phyloP scores from a whole-genome alignment of 1,139 yeast species.

The Debaryomyces sp. region DNA sequence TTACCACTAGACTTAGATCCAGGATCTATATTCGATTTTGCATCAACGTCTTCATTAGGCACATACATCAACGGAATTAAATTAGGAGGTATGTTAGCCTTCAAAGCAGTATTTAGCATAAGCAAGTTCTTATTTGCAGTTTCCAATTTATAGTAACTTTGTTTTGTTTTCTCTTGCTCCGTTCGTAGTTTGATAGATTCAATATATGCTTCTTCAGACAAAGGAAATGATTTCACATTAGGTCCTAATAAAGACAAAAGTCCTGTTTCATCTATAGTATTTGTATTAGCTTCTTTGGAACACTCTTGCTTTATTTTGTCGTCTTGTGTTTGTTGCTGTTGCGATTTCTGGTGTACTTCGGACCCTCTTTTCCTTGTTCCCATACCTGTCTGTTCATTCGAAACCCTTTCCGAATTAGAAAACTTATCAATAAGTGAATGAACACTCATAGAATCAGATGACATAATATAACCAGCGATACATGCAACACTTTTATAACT shows the following conservation, averaged over 20 bases:
- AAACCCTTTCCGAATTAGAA: slow-evolving; percentile 10
- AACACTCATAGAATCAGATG: slow-evolving; percentile 30
- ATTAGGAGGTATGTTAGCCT: slow-evolving; percentile 66
- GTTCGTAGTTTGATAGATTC: slow-evolving; percentile 65
- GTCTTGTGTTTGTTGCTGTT: slow-evolving; percentile 2
- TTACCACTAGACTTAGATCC: neutral
- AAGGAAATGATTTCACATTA: slow-evolving; percentile 56
- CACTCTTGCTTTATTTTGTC: neutral
- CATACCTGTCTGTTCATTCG: slow-evolving; percentile 1
- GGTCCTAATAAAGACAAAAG: slow-evolving; percentile 53
- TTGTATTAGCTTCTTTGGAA: neutral
- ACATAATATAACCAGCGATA: slow-evolving; percentile 8
- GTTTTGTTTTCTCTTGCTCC: slow-evolving; percentile 85
- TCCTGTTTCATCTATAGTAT: slow-evolving; percentile 17
- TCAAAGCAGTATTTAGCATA: slow-evolving; percentile 62
- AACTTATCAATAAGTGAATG: slow-evolving; percentile 28
- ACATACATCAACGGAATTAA: slow-evolving; percentile 68
- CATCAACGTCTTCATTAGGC: slow-evolving; percentile 15
- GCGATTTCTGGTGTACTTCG: slow-evolving; percentile 7
- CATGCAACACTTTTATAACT: neutral
- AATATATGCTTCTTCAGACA: slow-evolving; percentile 61
- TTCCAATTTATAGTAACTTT: slow-evolving; percentile 74
- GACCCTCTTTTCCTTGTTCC: slow-evolving; percentile 8
- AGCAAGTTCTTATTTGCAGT: slow-evolving; percentile 60
- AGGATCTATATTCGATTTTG: neutral